phyloP scores from a whole-genome alignment of 116 monocot species.

The Papilionanthe hybrid region DNA sequence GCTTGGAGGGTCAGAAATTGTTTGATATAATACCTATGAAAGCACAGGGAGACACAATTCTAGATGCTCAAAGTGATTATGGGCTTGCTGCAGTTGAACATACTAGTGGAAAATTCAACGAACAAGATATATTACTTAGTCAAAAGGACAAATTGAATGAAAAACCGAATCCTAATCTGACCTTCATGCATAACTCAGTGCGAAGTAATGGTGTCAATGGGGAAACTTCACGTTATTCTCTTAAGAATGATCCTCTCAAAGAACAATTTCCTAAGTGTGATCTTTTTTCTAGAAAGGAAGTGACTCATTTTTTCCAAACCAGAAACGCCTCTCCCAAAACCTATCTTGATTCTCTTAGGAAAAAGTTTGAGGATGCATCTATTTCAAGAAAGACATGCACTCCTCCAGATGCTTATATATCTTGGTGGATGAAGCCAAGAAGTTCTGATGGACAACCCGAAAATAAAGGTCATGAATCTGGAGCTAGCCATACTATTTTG shows the following conservation, averaged over 20 bases:
- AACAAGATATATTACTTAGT: slow-evolving; percentile 7
- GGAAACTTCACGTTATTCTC: slow-evolving; percentile 18
- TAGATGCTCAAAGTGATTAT: slow-evolving; percentile 23
- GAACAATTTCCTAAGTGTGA: slow-evolving; percentile 74
- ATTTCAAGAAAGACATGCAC: slow-evolving; percentile 13
- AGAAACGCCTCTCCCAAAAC: slow-evolving; percentile 53
- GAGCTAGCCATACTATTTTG: slow-evolving; percentile 6
- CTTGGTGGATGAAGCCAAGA: slow-evolving; percentile 11
- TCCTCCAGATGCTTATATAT: slow-evolving; percentile 7
- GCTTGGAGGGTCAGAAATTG: not conserved
- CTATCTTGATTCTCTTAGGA: slow-evolving; percentile 34
- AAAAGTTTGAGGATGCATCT: slow-evolving; percentile 16
- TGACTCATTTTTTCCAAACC: slow-evolving; percentile 53
- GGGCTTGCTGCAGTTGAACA: slow-evolving; percentile 12
- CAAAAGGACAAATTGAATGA: slow-evolving; percentile 16
- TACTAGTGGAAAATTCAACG: slow-evolving; percentile 3
- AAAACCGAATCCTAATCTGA: slow-evolving; percentile 10
- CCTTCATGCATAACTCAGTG: slow-evolving; percentile 9
- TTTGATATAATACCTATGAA: slow-evolving; percentile 11
- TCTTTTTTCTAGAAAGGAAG: slow-evolving; percentile 78
- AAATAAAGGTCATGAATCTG: slow-evolving; percentile 9
- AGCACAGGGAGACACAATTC: not conserved
- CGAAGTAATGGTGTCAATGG: slow-evolving; percentile 9
- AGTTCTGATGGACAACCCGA: slow-evolving; percentile 31
- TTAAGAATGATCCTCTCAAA: slow-evolving; percentile 49